Conservation (phyloP, 345 rosid genomes). For the Camelina laxa region DNA sequence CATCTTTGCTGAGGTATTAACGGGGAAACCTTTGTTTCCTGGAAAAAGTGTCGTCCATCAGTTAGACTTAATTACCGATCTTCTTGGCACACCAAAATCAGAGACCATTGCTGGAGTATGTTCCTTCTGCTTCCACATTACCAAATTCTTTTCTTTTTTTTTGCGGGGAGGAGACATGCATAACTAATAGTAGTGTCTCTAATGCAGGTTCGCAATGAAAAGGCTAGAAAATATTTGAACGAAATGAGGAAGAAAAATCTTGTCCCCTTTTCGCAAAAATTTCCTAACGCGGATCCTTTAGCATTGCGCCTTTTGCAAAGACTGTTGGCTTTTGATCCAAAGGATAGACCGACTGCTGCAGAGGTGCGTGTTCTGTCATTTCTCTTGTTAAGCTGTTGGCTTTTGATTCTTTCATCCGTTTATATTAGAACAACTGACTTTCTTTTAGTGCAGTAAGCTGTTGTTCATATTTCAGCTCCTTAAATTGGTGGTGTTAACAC, state of each 20-base stretch:
- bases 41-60: slow-evolving; percentile 98
- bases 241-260: slow-evolving; percentile 84
- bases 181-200: neutral
- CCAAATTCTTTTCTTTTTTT: slow-evolving; percentile 1
- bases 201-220: slow-evolving; percentile 89
- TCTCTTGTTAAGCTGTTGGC: slow-evolving; percentile 8
- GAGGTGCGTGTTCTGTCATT: slow-evolving; percentile 57
- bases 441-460: slow-evolving; percentile 9
- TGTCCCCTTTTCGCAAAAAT: slow-evolving; percentile 77
- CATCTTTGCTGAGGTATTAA: slow-evolving; percentile 96
- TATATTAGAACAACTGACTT: neutral
- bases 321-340: slow-evolving; percentile 93
- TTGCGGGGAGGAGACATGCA: slow-evolving; percentile 7
- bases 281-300: slow-evolving; percentile 83
- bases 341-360: slow-evolving; percentile 90
- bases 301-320: slow-evolving; percentile 79
- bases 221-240: slow-evolving; percentile 81
- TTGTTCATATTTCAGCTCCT: slow-evolving; percentile 8
- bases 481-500: neutral
- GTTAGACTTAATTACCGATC: slow-evolving; percentile 93
- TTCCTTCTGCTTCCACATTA: slow-evolving; percentile 30
- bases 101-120: slow-evolving; percentile 92
- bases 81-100: slow-evolving; percentile 87
- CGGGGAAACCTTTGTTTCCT: slow-evolving; percentile 97
- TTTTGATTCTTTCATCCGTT: neutral